These are phyloP conservation scores for Aaosphaeria pasadenensis DNA, from an alignment of 2,329 filamentous ascomycete species.

Conservation along the genomic window DNA sequence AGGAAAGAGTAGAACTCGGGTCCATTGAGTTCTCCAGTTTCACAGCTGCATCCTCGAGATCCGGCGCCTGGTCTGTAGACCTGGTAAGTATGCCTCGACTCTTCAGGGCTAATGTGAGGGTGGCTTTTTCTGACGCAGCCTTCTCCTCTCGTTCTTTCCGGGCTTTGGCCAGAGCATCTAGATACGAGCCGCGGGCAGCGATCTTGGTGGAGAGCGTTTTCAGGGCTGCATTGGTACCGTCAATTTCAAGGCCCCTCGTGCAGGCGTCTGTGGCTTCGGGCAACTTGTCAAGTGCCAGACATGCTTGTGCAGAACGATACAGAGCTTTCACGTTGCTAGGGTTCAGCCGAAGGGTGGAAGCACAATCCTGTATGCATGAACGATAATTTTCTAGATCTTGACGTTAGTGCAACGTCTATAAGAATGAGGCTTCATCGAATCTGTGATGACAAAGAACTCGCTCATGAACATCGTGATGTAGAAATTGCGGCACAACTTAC, in stretches of 20 bases:
- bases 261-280: slow-evolving; percentile 79
- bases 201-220: slow-evolving; percentile 62
- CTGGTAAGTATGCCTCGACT: slow-evolving; percentile 69
- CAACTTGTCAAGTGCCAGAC: slow-evolving; percentile 75
- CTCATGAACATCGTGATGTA: background rate
- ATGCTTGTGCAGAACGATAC: slow-evolving; percentile 78
- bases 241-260: slow-evolving; percentile 68
- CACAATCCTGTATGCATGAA: slow-evolving; percentile 81
- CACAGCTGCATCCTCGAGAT: slow-evolving; percentile 81
- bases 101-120: slow-evolving; percentile 54
- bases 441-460: background rate
- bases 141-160: slow-evolving; percentile 57
- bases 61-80: slow-evolving; percentile 68
- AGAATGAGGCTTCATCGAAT: no score
- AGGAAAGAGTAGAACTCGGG: slow-evolving; percentile 66
- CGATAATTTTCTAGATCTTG: slow-evolving; percentile 75
- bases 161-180: slow-evolving; percentile 55
- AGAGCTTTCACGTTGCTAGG: slow-evolving; percentile 81
- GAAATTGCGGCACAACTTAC: slow-evolving; percentile 40
- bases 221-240: slow-evolving; percentile 67
- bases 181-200: slow-evolving; percentile 52
- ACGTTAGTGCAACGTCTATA: background rate
- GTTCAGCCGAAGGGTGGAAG: slow-evolving; percentile 74
- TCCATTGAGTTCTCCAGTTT: slow-evolving; percentile 71
- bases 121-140: slow-evolving; percentile 54